Base-by-base conservation (phyloP, 2,329 filamentous ascomycete species). In the Neopestalotiopsis sp. region DNA sequence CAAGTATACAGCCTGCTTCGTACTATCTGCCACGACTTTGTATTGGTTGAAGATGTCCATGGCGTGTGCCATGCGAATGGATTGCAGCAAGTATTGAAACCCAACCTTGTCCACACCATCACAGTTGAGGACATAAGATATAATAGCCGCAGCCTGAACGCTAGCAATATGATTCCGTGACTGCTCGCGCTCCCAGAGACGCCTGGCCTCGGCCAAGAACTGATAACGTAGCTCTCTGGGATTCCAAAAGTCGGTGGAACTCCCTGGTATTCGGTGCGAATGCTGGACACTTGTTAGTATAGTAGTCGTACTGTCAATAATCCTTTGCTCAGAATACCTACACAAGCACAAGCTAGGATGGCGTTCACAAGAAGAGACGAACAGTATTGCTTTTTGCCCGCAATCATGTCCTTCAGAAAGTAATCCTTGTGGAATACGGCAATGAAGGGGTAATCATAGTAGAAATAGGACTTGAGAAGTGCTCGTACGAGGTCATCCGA, bases 71-170 rank as follows among this genome's bases (percentile, higher is more conserved):
- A 84, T 72, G 0, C 72, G 70, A 0, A 81, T 67, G 0, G 77
- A 74, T 6, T 78, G 78, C 0, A 78, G 32, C 0, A 75, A 72
- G 38, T 80, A 82, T 0, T 77, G 71, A 56, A 76, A 75, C 0
- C 82, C 81, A 24, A 83, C 72, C 69, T 78, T 77, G 61, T 83
- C 82, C 0, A 79, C 66, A 1, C 80, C 80, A 24, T 77, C 78
- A 1, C 80, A 68, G 20, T 72, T 76, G 32, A 77, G 71, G 32
- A 75, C 69, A 34, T 78, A 64, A 34, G 71, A 75, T 1, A 81
- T 42, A 14, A 81, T 65, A 5, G 75, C 45, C 2, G 76, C 78
- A 0, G 78, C 77, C 67, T 81, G 80, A 32, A 81, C 73, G 2
- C 76, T 78, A 10, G 76, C 77, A 9, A 84, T 69, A 3, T 71